A percentile compares a stretch with the other conserved stretches of the same genome.
phyloP scores from a whole-genome alignment of 148 eudicot species.

The Rheum nobile region DNA sequence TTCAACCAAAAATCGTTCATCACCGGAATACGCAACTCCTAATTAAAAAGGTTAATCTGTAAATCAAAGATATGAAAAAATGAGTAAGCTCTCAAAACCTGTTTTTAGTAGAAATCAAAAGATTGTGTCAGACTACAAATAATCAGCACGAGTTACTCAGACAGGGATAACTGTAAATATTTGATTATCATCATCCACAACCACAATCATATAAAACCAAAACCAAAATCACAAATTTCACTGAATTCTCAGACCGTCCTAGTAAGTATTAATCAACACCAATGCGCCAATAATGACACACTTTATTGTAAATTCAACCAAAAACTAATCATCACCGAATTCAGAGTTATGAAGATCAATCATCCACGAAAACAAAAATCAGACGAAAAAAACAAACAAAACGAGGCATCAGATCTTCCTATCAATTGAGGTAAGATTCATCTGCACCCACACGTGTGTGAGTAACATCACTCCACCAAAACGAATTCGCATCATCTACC shows the following conservation, averaged over 20 bases:
- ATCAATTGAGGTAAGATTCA: conserved; percentile 28
- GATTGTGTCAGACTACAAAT: not conserved
- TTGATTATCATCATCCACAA: conserved; percentile 35
- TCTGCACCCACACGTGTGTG: not conserved
- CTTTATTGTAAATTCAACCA: conserved; percentile 12
- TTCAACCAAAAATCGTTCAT: conserved; percentile 10
- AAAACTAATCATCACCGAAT: not conserved
- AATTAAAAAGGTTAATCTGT: too few relatives aligned
- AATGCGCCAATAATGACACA: not conserved
- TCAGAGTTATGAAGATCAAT: not conserved
- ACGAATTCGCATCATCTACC: conserved; percentile 2
- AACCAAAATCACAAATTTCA: not conserved
- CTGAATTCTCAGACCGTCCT: conserved; percentile 57
- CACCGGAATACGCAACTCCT: not conserved
- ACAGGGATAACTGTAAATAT: conserved; percentile 52
- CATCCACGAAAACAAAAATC: not conserved
- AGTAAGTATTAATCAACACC: conserved; percentile 28
- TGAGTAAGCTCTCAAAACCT: too few relatives aligned
- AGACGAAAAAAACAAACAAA: not conserved
- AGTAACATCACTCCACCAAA: not conserved
- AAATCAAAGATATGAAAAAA: not conserved
- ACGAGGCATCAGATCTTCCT: conserved; percentile 52
- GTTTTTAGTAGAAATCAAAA: too few relatives aligned
- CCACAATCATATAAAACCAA: not conserved
- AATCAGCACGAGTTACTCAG: conserved; percentile 29